Evolutionary conservation across 495 filamentous ascomycete genomes (phyloP).

Genomic region (Podospora bellae-mahoneyi): DNA sequence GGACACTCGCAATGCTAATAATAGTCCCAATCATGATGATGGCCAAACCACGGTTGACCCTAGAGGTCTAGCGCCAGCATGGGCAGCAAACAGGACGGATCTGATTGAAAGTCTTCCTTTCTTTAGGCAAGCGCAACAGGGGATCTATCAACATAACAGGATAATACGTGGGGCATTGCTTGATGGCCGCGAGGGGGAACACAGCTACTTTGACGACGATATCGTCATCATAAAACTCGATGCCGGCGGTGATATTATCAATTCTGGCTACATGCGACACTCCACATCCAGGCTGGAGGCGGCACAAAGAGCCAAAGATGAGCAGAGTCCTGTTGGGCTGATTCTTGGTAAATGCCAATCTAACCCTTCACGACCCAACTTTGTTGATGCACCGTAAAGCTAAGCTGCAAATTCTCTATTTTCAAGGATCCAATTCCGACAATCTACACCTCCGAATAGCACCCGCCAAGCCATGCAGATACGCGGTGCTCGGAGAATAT

Average conservation of each 20-base stretch:
- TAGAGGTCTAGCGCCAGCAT: neutral
- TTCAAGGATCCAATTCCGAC: neutral
- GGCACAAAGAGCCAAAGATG: neutral
- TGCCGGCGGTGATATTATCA: neutral
- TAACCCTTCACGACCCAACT: neutral
- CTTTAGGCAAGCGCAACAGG: constrained; percentile 3
- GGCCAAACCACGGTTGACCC: neutral
- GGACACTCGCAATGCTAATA: neutral
- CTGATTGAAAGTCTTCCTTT: constrained; percentile 6
- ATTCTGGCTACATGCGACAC: neutral
- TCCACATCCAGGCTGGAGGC: neutral
- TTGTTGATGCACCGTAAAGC: neutral
- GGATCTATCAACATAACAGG: neutral
- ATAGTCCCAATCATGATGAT: neutral
- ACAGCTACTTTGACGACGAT: constrained; percentile 10
- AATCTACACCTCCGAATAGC: neutral
- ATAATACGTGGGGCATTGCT: constrained; percentile 3
- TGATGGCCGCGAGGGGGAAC: constrained; percentile 3
- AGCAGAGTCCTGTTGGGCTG: neutral
- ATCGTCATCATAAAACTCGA: constrained; percentile 8
- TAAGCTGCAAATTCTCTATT: neutral
- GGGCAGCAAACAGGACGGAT: constrained; percentile 2
- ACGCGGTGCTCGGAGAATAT: constrained; percentile 5
- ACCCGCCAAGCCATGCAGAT: constrained; percentile 7
- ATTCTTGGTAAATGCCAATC: neutral